A percentile compares a stretch with the other conserved stretches of the same genome.
These are phyloP conservation scores for Stropharia rugosoannulata DNA, from an alignment of 768 basidiomycete genomes.

Conservation along the genomic window DNA sequence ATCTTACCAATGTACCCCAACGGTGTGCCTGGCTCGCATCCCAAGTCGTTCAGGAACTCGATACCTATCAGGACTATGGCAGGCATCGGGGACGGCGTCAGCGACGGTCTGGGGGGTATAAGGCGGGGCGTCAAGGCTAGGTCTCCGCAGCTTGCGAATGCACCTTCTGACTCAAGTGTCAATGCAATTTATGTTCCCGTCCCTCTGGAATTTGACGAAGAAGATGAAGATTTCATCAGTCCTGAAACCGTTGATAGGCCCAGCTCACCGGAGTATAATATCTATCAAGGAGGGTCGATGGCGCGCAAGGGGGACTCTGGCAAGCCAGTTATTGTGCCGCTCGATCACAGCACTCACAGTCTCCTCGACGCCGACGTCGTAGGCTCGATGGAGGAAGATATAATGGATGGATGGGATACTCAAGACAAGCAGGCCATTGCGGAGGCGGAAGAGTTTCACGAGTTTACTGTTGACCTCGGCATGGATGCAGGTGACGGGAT, in stretches of 20 bases:
- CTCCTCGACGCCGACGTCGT: constrained; percentile 33
- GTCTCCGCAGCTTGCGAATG: constrained; percentile 34
- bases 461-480: constrained; percentile 25
- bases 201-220: constrained; percentile 63
- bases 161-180: constrained; percentile 20
- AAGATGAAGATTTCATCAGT: constrained; percentile 59
- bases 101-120: constrained; percentile 59
- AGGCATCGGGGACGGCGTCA: constrained; percentile 53
- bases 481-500: too few relatives aligned
- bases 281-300: too few relatives aligned
- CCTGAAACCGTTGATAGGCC: constrained; percentile 15
- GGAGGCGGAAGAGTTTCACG: constrained; percentile 50
- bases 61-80: constrained; percentile 61
- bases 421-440: constrained; percentile 47
- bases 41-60: constrained; percentile 42
- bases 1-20: constrained; percentile 84
- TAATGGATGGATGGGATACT: constrained; percentile 43
- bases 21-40: constrained; percentile 41
- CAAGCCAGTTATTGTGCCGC: constrained; percentile 34
- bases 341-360: constrained; percentile 29
- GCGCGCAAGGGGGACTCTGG: constrained; percentile 22
- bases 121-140: constrained; percentile 56
- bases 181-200: constrained; percentile 30
- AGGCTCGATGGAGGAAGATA: constrained; percentile 24
- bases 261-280: constrained; percentile 19